Evolutionary conservation across 2,329 filamentous ascomycete genomes (phyloP), one percentile per base, ranked within the genome.

Genomic region (Talaromyces sp.): DNA sequence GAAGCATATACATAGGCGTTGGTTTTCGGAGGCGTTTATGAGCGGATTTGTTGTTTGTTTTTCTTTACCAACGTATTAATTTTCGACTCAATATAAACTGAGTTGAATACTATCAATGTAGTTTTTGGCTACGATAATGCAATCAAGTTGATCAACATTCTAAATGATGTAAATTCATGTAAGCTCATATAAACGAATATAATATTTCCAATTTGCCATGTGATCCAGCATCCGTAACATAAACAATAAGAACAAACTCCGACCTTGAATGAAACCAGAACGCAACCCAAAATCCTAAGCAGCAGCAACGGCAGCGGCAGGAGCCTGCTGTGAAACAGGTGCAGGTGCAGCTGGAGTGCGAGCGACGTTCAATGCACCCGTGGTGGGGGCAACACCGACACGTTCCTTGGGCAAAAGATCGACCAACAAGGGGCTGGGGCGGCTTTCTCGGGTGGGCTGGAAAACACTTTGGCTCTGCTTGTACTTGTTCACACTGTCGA

Each of bases 321-420:
- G 59, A n/a, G 65, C 61, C 19, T 58, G 49, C 15, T 62, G 56
- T 39, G 69, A 67, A 49, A 67, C 67, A 43, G 65, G 68, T 22
- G 70, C 74, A 50, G 74, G 73, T 11, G 74, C 73, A 47, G 74
- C 72, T 15, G 74, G 73, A 37, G 74, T 73, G 50, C 74, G 73
- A 47, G 72, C 70, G 66, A 79, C 72, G 69, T 80, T 81, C 72
- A 80, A 77, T 72, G 80, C 79, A 54, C 79, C 87, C 66, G 89
- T 81, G 60, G 87, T 86, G 31, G 89, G 88, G 78, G 90, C 87
- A 41, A 98, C 95, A 73, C 93, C 95, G 62, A 99, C 93, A 74
- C 95, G 90, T 85, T 97, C 93, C 85, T 94, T 96, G 79, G 90
- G 90, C 69, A 99, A 83, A 70, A 98, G 86, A 77, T 98, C 94